Evolutionary conservation across 2,329 filamentous ascomycete genomes (phyloP).

Genomic region (Phialophora macrospora): DNA sequence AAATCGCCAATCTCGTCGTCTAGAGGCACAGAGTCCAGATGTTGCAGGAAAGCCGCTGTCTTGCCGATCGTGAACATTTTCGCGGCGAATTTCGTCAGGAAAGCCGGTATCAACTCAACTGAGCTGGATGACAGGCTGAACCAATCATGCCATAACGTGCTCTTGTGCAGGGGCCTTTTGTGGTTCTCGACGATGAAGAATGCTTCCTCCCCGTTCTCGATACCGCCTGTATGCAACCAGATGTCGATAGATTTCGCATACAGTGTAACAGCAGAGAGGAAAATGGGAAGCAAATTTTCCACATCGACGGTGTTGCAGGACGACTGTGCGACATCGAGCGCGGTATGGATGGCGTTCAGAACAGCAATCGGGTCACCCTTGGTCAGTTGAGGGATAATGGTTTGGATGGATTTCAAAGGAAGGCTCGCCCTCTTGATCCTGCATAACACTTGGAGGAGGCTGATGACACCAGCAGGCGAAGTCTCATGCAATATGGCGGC

Average conservation of each 20-base stretch:
- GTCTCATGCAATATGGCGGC: conserved; percentile 19
- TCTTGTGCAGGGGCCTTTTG: conserved; percentile 9
- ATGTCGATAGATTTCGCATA: conserved; percentile 29
- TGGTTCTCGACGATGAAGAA: conserved; percentile 29
- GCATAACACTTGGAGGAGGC: conserved; percentile 26
- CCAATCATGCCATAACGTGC: conserved; percentile 35
- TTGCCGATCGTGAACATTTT: conserved; percentile 33
- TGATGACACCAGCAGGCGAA: conserved; percentile 24
- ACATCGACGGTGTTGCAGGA: conserved; percentile 17
- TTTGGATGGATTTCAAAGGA: conserved; percentile 13
- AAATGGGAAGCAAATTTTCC: conserved; percentile 26
- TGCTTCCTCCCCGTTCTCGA: conserved; percentile 3
- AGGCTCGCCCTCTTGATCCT: conserved; percentile 7
- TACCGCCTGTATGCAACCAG: conserved; percentile 28
- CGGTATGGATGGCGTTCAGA: conserved; percentile 21
- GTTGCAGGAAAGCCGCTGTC: conserved; percentile 30
- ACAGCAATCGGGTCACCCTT: conserved; percentile 20
- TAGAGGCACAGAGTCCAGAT: conserved; percentile 13
- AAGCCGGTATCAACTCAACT: conserved; percentile 21
- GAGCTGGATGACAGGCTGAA: conserved; percentile 22
- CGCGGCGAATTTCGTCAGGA: conserved; percentile 22
- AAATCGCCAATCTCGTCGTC: background rate
- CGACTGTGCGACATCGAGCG: conserved; percentile 23
- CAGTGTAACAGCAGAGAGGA: conserved; percentile 22
- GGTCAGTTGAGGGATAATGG: conserved; percentile 14